Base-by-base conservation (phyloP, 2,329 filamentous ascomycete species). In the Camillea tinctor region DNA sequence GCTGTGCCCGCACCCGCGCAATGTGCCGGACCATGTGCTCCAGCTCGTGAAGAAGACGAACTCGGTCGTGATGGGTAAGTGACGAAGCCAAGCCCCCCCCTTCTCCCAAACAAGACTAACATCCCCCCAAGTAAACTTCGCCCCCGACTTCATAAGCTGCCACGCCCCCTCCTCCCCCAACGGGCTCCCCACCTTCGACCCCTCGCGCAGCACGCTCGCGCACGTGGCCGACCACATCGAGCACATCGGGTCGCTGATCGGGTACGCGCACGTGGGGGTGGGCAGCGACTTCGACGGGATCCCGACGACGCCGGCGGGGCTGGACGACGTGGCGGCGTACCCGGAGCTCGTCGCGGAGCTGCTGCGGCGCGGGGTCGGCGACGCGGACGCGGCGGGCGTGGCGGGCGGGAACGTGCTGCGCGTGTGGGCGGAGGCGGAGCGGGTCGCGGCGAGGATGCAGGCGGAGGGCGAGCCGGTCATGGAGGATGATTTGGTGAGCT, bases 271-370 rank as follows among this genome's bases (percentile, higher is more conserved):
- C 72, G 92, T 97, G 17, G 94, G 93, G 0, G 76, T 97, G 19
- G 94, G 94, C 0, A 93, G 90, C 56, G 94, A 98, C 73, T 97
- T 93, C 72, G 93, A 97, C 72, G 94, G 86, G 8, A 93, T 93
- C 59, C 71, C 73, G 1, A 73, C 68, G 1, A 87, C 87, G 4
- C 92, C 93, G 0, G 73, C 79, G 57, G 94, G 93, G 0, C 75
- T 98, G 53, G 91, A 95, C 44, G 93, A 97, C 73, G 92, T 97
- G 6, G 87, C 88, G 54, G 92, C 91, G 72, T 96, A 89, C 69
- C 93, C 93, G 0, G 85, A 88, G 59, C 76, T 97, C 51, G 84
- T 97, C 8, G 87, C 85, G 3, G 90, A 92, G 74, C 75, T 97
- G 60, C 77, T 97, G 65, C 80, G 80, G 54, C 83, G 88, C 49